These are phyloP conservation scores for Venturia nashicola DNA, from an alignment of 2,329 filamentous ascomycete genomes.

Conservation along the genomic window DNA sequence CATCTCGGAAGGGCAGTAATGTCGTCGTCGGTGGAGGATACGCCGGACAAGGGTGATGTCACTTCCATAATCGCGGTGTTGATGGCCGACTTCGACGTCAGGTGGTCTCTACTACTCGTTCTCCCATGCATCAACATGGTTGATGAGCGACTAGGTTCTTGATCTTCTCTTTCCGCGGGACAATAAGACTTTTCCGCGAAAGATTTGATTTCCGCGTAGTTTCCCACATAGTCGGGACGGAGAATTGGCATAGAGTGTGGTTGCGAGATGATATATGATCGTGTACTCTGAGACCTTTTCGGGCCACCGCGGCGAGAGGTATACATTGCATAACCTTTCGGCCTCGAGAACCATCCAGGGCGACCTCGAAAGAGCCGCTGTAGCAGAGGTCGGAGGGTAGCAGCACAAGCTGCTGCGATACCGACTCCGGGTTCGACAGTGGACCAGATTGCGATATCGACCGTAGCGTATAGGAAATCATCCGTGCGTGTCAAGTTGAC, in stretches of 20 bases:
- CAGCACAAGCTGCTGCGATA: conserved; percentile 23
- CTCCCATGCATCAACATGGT: neutral
- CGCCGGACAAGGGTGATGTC: neutral
- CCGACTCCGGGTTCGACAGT: conserved; percentile 22
- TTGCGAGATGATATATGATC: neutral
- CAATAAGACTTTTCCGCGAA: neutral
- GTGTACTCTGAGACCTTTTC: neutral
- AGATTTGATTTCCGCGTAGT: conserved; percentile 4
- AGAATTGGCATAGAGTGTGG: neutral
- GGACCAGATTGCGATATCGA: conserved; percentile 20
- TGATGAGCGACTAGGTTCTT: neutral
- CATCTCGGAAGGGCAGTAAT: neutral
- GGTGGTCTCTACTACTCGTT: neutral
- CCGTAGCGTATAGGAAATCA: conserved; percentile 23
- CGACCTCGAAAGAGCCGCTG: neutral
- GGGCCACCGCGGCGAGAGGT: neutral
- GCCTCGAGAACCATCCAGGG: neutral
- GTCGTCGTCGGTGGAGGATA: neutral
- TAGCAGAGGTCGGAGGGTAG: conserved; percentile 22
- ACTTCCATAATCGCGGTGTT: neutral
- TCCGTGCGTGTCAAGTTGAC: conserved; percentile 22
- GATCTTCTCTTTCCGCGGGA: neutral
- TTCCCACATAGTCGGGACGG: conserved; percentile 2
- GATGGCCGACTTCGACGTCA: neutral
- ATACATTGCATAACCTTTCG: no score